Percentiles rank a stretch among this genome's conserved stretches.
These are phyloP conservation scores for Chamaecyparis obtusa DNA, from an alignment of 75 land plant genomes.

Conservation along the genomic window DNA sequence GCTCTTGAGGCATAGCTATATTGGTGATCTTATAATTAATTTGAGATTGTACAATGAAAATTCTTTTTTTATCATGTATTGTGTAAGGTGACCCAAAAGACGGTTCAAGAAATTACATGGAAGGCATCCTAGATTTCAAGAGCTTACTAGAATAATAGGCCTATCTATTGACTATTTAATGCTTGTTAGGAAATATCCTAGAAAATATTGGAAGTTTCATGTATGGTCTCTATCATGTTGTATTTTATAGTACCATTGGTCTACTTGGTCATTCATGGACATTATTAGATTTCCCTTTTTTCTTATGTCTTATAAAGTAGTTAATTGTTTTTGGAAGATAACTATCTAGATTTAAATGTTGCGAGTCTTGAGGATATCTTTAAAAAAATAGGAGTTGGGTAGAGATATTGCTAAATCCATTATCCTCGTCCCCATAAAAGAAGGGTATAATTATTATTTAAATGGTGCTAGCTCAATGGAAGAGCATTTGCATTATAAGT, in stretches of 20 bases:
- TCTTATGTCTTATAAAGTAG: neutral
- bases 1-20: neutral
- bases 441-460: conserved; percentile 29
- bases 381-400: conserved; percentile 39
- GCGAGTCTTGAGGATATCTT: conserved; percentile 39
- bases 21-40: neutral
- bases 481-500: too few species aligned
- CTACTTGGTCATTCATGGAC: neutral
- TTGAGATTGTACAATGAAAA: conserved; percentile 28
- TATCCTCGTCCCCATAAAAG: conserved; percentile 43
- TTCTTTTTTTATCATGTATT: conserved; percentile 35
- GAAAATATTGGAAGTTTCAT: conserved; percentile 17
- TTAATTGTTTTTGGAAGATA: conserved; percentile 46
- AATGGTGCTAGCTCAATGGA: too few species aligned
- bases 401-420: conserved; percentile 44
- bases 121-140: conserved; percentile 43
- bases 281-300: neutral
- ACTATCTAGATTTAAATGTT: conserved; percentile 41
- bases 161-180: conserved; percentile 45
- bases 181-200: conserved; percentile 32
- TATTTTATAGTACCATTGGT: conserved; percentile 18
- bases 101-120: conserved; percentile 25
- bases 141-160: conserved; percentile 57
- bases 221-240: conserved; percentile 8
- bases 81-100: conserved; percentile 52